phyloP scores from a whole-genome alignment of 345 rosid species.

The Eucalyptus microcorys region DNA sequence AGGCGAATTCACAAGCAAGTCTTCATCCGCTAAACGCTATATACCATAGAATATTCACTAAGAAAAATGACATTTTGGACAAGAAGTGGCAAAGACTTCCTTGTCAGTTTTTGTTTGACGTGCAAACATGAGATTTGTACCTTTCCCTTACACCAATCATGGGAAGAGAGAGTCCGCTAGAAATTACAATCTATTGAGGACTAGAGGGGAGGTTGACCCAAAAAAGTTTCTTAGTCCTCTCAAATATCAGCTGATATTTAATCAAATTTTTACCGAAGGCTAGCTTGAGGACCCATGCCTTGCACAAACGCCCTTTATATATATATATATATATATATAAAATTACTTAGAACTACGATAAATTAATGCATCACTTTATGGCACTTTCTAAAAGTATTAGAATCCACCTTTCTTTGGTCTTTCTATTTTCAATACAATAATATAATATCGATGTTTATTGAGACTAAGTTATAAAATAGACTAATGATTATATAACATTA shows the following conservation, averaged over 20 bases:
- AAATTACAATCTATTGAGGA: background rate
- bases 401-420: accelerated
- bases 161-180: background rate
- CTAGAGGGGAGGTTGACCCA: background rate
- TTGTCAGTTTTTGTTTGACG: background rate
- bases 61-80: background rate
- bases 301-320: background rate
- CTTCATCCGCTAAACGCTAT: background rate
- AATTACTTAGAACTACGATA: background rate
- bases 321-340: no score
- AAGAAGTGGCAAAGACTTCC: background rate
- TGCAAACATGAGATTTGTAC: background rate
- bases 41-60: background rate
- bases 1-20: background rate
- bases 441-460: no score
- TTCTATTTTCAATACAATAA: no score
- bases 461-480: no score
- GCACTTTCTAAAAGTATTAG: no score
- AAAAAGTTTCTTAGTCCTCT: background rate
- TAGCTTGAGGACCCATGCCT: background rate
- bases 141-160: no score
- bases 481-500: no score
- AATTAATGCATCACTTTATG: no score
- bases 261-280: background rate
- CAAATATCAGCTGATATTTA: background rate